Evolutionary conservation across 257 asterid species (phyloP).

Genomic region (Solanum pimpinellifolium): DNA sequence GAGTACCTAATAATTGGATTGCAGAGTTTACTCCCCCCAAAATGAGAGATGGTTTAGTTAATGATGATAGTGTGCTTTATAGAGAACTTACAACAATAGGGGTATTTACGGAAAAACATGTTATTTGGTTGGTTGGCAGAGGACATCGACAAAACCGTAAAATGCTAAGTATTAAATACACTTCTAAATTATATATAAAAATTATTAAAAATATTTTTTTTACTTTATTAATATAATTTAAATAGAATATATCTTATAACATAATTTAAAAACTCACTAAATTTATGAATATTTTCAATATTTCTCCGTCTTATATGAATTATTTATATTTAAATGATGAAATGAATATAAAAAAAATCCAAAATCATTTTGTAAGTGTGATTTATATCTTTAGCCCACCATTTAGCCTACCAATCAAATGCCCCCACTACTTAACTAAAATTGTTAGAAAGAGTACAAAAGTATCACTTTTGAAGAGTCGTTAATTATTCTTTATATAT

Average conservation of each 20-base stretch:
- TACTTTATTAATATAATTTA: too few relatives aligned
- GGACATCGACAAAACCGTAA: background rate
- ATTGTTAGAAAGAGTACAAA: background rate
- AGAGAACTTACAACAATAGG: background rate
- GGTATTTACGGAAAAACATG: background rate
- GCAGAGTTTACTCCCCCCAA: background rate
- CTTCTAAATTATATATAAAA: fast-evolving
- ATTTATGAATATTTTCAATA: too few relatives aligned
- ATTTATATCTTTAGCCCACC: background rate
- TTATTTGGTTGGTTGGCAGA: background rate
- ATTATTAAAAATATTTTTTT: too few relatives aligned
- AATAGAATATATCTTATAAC: background rate
- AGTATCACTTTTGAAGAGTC: background rate
- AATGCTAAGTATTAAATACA: too few relatives aligned
- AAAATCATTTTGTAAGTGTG: background rate
- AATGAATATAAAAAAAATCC: too few relatives aligned
- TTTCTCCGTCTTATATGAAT: too few relatives aligned
- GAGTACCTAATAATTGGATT: background rate
- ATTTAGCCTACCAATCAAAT: background rate
- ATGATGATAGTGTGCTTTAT: background rate
- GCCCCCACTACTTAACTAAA: background rate
- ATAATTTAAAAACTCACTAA: too few relatives aligned
- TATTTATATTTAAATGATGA: background rate
- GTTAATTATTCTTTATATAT: background rate
- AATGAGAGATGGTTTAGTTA: background rate